Conservation (phyloP, 805 yeast genomes). For the Metschnikowia kunwiensis region DNA sequence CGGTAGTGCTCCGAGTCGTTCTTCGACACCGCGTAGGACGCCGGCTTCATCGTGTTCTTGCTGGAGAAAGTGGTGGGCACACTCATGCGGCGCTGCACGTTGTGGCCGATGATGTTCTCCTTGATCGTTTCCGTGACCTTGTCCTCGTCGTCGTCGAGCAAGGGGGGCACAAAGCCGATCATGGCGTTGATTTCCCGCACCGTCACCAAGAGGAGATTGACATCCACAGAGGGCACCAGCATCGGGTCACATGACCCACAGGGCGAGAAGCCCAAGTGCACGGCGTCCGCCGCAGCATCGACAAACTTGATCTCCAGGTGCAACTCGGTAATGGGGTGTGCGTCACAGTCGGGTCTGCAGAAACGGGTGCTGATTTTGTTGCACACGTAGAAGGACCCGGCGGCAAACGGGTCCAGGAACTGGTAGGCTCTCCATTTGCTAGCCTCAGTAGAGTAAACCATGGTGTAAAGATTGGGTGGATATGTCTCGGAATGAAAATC, state of each 20-base stretch:
- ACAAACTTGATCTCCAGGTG: conserved; percentile 47
- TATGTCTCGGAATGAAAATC: too few relatives aligned
- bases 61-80: conserved; percentile 26
- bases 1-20: conserved; percentile 68
- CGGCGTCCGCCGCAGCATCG: conserved; percentile 40
- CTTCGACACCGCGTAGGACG: conserved; percentile 37
- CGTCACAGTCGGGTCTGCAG: conserved; percentile 71
- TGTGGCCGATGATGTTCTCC: conserved; percentile 32
- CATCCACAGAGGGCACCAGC: conserved; percentile 43
- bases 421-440: conserved; percentile 63
- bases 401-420: conserved; percentile 63
- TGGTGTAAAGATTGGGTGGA: too few relatives aligned
- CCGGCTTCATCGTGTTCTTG: conserved; percentile 4
- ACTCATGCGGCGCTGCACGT: conserved; percentile 24
- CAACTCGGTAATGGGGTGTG: conserved; percentile 40
- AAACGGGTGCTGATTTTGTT: conserved; percentile 40
- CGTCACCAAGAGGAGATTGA: conserved; percentile 44
- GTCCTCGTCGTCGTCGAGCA: conserved; percentile 45
- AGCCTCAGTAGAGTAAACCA: conserved; percentile 43
- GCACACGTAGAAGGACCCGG: conserved; percentile 54
- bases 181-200: conserved; percentile 53
- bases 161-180: conserved; percentile 57
- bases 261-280: conserved; percentile 43
- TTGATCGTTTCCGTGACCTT: conserved; percentile 34
- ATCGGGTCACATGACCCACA: conserved; percentile 59